A percentile compares a stretch with the other conserved stretches of the same genome.
Conservation (phyloP, 768 basidiomycete species). For the Tephrocybe sp. region DNA sequence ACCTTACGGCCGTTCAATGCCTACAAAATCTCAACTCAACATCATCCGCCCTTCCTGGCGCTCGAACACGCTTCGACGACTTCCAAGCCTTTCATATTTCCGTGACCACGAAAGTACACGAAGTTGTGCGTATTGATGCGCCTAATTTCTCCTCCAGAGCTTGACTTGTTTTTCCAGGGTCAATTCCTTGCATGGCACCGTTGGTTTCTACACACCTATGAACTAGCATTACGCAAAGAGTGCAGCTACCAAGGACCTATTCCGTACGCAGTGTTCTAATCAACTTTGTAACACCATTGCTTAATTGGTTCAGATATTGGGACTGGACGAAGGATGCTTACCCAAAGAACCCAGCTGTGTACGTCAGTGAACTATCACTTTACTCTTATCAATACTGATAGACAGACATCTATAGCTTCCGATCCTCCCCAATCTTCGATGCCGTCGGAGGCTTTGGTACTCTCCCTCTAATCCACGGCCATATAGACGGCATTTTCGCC, state of each 20-base stretch:
- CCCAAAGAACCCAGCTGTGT: slow-evolving; percentile 17
- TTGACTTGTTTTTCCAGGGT: slow-evolving; percentile 16
- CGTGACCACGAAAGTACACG: slow-evolving; percentile 1
- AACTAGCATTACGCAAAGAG: slow-evolving; percentile 23
- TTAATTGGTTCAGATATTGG: slow-evolving; percentile 32
- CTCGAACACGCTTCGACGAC: slow-evolving; percentile 10
- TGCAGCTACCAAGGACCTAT: slow-evolving; percentile 26
- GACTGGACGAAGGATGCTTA: slow-evolving; percentile 39
- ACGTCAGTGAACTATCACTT: neutral
- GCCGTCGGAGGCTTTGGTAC: slow-evolving; percentile 37
- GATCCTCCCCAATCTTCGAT: slow-evolving; percentile 34
- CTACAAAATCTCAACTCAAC: neutral
- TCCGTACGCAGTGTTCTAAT: slow-evolving; percentile 18
- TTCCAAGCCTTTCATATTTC: slow-evolving; percentile 10
- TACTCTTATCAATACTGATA: neutral
- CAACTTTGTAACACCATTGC: neutral
- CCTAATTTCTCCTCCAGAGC: neutral
- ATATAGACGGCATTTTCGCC: slow-evolving; percentile 36
- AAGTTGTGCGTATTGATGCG: slow-evolving; percentile 6
- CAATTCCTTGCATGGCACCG: slow-evolving; percentile 34
- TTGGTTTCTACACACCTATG: slow-evolving; percentile 23
- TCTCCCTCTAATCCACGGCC: slow-evolving; percentile 27
- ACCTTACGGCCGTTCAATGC: slow-evolving; percentile 8
- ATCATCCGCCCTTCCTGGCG: neutral
- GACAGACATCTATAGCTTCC: slow-evolving; percentile 32